phyloP scores from a whole-genome alignment of 768 basidiomycete species.

The Mycena epipterygia region DNA sequence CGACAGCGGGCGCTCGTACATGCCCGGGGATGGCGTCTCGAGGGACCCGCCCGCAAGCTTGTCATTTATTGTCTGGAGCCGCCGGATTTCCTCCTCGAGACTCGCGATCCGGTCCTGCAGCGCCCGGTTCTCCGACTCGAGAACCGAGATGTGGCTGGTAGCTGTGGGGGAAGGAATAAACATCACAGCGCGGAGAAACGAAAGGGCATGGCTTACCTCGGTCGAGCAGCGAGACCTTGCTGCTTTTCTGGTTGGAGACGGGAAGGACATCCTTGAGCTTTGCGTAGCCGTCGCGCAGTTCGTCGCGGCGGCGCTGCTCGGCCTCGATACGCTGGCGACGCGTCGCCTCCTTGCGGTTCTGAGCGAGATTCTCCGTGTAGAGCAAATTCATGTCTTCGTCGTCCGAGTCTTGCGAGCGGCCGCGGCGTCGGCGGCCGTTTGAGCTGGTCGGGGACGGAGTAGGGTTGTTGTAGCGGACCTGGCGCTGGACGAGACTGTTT shows the following conservation, averaged over 20 bases:
- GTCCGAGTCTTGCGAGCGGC: conserved; percentile 84
- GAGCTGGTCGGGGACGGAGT: conserved; percentile 87
- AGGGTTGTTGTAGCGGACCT: conserved; percentile 83
- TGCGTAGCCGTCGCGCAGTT: conserved; percentile 91
- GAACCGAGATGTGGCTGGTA: conserved; percentile 80
- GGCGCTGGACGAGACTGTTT: conserved; percentile 82
- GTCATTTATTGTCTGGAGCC: conserved; percentile 84
- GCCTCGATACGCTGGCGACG: conserved; percentile 89
- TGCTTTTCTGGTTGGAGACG: conserved; percentile 90
- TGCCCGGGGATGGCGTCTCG: conserved; percentile 69
- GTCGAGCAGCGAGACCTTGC: conserved; percentile 90
- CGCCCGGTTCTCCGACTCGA: conserved; percentile 81
- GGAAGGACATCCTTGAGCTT: conserved; percentile 91
- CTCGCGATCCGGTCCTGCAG: conserved; percentile 76
- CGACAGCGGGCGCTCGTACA: conserved; percentile 68
- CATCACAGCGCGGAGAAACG: conserved; percentile 16
- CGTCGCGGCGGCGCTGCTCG: conserved; percentile 91
- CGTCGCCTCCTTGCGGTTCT: conserved; percentile 87
- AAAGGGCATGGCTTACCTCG: conserved; percentile 67
- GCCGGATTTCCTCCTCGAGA: conserved; percentile 76
- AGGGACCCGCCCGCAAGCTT: conserved; percentile 80
- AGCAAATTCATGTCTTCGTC: conserved; percentile 79
- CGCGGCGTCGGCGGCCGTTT: conserved; percentile 75
- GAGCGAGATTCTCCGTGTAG: conserved; percentile 79
- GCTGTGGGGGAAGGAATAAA: conserved; percentile 57